phyloP scores from a whole-genome alignment of 2,329 filamentous ascomycete genomes.

The Aciculosporium take region DNA sequence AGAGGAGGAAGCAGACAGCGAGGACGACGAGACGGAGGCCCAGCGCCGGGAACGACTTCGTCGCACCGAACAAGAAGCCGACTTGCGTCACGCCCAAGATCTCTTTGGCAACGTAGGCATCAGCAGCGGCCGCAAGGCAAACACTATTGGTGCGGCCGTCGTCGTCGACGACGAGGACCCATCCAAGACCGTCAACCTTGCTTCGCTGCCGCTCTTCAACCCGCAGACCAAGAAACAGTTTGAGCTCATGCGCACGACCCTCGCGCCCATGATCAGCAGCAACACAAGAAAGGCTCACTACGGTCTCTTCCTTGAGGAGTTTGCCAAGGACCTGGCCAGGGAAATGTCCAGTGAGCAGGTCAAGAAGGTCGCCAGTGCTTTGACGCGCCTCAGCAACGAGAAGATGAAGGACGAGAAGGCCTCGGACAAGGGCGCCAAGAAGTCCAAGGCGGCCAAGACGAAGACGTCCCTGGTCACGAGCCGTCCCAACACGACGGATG shows the following conservation, averaged over 20 bases:
- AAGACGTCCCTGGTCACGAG: constrained; percentile 68
- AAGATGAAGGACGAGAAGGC: constrained; percentile 98
- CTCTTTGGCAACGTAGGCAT: constrained; percentile 69
- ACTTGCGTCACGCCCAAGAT: constrained; percentile 80
- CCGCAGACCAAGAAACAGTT: constrained; percentile 81
- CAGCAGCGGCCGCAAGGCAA: constrained; percentile 49
- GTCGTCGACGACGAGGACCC: constrained; percentile 61
- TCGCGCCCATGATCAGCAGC: constrained; percentile 61
- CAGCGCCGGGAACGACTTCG: constrained; percentile 60
- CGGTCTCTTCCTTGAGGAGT: constrained; percentile 77
- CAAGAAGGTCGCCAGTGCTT: constrained; percentile 79
- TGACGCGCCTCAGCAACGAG: constrained; percentile 90
- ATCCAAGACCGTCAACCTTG: constrained; percentile 66
- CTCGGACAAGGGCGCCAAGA: constrained; percentile 87
- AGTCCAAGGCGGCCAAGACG: constrained; percentile 90
- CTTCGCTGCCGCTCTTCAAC: constrained; percentile 70
- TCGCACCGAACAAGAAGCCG: constrained; percentile 70
- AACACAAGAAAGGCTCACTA: constrained; percentile 87
- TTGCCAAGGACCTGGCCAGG: constrained; percentile 73
- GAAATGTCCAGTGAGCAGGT: constrained; percentile 86
- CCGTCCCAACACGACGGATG: constrained; percentile 50
- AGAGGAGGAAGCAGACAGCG: constrained; percentile 39
- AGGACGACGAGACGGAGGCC: constrained; percentile 61
- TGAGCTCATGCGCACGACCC: constrained; percentile 57
- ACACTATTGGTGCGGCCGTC: constrained; percentile 50